phyloP scores from a whole-genome alignment of 257 asterid genomes.

The Ilex aquifolium region DNA sequence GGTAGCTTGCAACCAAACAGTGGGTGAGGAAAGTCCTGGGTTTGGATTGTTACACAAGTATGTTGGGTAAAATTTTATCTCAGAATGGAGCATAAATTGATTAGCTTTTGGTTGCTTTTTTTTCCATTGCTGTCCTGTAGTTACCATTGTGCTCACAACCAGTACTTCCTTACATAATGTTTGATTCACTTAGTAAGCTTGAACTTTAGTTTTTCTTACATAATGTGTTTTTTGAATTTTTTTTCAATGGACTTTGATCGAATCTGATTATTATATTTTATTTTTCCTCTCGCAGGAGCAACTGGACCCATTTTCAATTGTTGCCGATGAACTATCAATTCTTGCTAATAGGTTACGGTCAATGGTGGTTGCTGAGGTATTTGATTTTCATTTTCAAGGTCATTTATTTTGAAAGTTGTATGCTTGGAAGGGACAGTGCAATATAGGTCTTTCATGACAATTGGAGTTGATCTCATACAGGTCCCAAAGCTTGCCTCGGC shows the following conservation, averaged over 20 bases:
- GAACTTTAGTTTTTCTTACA: not conserved
- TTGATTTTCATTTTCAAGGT: conserved; percentile 3
- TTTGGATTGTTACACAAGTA: too few relatives aligned
- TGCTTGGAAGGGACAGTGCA: not conserved
- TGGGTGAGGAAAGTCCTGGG: too few relatives aligned
- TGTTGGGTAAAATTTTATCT: too few relatives aligned
- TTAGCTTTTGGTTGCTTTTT: too few relatives aligned
- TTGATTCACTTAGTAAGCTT: too few relatives aligned
- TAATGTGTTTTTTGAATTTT: not conserved
- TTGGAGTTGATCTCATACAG: conserved; percentile 30
- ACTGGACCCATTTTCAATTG: conserved; percentile 90
- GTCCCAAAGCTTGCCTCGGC: conserved; percentile 99
- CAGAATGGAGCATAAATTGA: too few relatives aligned
- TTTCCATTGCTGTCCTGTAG: too few relatives aligned
- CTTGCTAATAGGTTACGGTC: conserved; percentile 82
- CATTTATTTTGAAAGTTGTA: not conserved
- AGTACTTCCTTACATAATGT: too few relatives aligned
- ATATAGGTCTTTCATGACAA: not conserved
- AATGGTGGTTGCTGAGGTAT: conserved; percentile 97
- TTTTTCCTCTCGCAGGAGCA: conserved; percentile 48
- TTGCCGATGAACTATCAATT: conserved; percentile 86
- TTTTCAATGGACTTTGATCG: not conserved
- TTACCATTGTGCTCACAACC: too few relatives aligned
- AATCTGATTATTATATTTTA: not conserved
- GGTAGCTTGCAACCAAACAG: too few relatives aligned